Conservation (phyloP, 2,329 filamentous ascomycete genomes). For the Fusarium praegraminearum region DNA sequence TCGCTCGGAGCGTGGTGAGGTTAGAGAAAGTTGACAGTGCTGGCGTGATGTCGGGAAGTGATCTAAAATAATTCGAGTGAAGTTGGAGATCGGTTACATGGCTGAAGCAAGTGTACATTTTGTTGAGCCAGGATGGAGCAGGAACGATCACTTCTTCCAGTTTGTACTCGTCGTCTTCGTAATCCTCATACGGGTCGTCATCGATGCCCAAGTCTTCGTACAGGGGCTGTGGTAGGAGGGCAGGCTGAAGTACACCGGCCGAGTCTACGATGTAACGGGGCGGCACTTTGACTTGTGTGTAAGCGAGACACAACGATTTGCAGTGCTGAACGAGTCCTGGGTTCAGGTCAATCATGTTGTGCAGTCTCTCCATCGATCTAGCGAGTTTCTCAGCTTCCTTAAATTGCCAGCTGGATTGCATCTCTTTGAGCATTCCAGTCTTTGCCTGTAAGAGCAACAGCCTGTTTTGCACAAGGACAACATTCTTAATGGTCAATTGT, state of each 20-base stretch:
- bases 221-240: too few species aligned
- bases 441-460: too few species aligned
- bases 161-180: neutral
- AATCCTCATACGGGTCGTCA: too few species aligned
- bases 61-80: neutral
- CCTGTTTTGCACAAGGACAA: neutral
- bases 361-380: neutral
- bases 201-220: too few species aligned
- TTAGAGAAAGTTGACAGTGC: neutral
- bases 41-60: neutral
- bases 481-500: neutral
- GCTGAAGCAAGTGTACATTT: neutral
- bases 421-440: neutral
- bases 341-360: neutral
- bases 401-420: neutral
- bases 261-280: neutral
- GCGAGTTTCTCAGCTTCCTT: neutral
- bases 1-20: neutral
- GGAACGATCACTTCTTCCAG: neutral
- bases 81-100: neutral
- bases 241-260: too few species aligned
- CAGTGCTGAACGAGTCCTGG: neutral
- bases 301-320: neutral
- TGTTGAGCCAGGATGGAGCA: neutral
- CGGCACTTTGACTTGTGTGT: neutral